phyloP scores from a whole-genome alignment of 768 basidiomycete species.

The Gloeophyllum trabeum region DNA sequence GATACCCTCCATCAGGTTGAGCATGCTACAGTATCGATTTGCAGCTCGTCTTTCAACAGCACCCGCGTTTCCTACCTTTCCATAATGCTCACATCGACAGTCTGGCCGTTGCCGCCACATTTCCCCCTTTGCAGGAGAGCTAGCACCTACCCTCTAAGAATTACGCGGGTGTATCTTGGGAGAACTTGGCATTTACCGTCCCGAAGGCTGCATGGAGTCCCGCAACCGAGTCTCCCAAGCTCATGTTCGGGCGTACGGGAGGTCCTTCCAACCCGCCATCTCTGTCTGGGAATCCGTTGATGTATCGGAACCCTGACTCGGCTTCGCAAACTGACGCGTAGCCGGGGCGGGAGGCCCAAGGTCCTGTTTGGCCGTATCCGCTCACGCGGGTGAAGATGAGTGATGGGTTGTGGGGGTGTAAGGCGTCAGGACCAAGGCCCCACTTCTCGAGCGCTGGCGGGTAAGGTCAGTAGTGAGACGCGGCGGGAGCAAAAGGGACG shows the following conservation, averaged over 20 bases:
- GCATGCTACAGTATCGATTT: conserved; percentile 33
- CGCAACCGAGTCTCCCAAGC: conserved; percentile 61
- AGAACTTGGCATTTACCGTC: conserved; percentile 36
- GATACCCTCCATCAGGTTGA: conserved; percentile 70
- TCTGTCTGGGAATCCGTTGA: conserved; percentile 53
- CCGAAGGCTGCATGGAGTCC: conserved; percentile 68
- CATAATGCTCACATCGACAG: conserved; percentile 68
- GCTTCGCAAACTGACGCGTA: conserved; percentile 72
- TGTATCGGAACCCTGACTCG: conserved; percentile 63
- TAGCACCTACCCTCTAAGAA: conserved; percentile 30
- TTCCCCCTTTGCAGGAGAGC: conserved; percentile 40
- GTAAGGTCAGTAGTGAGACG: not conserved
- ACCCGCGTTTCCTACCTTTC: conserved; percentile 35
- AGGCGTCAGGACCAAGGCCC: conserved; percentile 43
- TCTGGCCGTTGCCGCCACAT: conserved; percentile 31
- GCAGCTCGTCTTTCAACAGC: not conserved
- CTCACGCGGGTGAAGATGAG: conserved; percentile 86
- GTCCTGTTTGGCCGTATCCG: conserved; percentile 67
- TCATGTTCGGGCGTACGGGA: conserved; percentile 62
- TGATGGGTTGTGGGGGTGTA: conserved; percentile 69
- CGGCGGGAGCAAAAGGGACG: conserved; percentile 12
- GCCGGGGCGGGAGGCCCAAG: conserved; percentile 60
- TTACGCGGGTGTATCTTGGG: not conserved
- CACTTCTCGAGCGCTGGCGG: conserved; percentile 56
- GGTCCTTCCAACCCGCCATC: conserved; percentile 46